Base-by-base conservation (phyloP, 1,284 basidiomycete species). In the Cryptococcus maquisensis region DNA sequence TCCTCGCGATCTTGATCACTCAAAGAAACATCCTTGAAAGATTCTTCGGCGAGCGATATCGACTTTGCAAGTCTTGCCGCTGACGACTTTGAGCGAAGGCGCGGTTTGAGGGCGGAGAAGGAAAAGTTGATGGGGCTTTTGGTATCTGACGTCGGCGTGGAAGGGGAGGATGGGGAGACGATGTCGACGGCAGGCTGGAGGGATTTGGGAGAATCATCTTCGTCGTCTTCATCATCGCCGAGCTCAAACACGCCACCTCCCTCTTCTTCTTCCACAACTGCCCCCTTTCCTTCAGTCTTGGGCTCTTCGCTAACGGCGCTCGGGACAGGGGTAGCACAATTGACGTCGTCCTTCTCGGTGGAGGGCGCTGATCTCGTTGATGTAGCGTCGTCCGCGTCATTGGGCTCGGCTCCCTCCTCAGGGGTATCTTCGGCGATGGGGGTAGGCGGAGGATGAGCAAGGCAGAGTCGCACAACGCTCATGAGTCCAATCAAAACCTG, bases 401-500 rank as follows among this genome's bases (percentile, higher is more conserved):
- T n/a, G 39, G n/a, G 16, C 9, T 8, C 7, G 39, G 20, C 39
- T 15, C 16, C 20, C 4, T 4, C 44, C n/a, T 23, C 43, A 20
- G 18, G 1, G n/a, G 21, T 28, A 10, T 23, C 44, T n/a, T 24
- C 28, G 12, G 12, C 47, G 10, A n/a, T 24, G 10, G 16, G 20
- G 20, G 5, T 20, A 18, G 8, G 20, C 39, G 13, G 21, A 13
- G 16, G 36, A 15, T 15, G 16, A 20, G 36, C 39, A 7, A 53
- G 44, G 43, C 62, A 64, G 3, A 67, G 60, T 46, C 52, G 53
- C 1, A 62, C 63, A 4, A 71, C 65, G 36, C 64, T 66, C 59
- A 64, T 64, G 23, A 66, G 37, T 4, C 66, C 66, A 23, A 69
- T 69, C 40, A 68, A 49, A 9, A 65, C 56, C 65, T 65, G 42